A percentile compares a stretch with the other conserved stretches of the same genome.
phyloP scores from a whole-genome alignment of 805 yeast genomes.

The Candida yuanshanica region DNA sequence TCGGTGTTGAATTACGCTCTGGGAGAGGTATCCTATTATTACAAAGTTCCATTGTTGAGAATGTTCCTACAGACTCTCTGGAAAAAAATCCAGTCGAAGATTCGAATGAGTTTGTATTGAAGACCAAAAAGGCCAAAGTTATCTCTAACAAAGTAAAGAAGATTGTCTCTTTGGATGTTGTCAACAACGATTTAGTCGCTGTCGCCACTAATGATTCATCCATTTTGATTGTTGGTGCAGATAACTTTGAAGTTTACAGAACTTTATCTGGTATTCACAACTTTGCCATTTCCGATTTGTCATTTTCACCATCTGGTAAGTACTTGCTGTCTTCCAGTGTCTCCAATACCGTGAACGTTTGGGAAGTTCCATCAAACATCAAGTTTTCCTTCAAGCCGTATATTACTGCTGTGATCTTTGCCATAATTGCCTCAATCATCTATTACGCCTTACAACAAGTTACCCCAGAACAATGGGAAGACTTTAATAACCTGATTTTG shows the following conservation, averaged over 20 bases:
- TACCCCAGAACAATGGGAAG: slow-evolving; percentile 13
- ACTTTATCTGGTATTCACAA: slow-evolving; percentile 60
- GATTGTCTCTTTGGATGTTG: slow-evolving; percentile 47
- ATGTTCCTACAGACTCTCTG: neutral
- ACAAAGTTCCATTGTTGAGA: slow-evolving; percentile 18
- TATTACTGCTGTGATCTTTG: slow-evolving; percentile 7
- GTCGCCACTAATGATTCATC: slow-evolving; percentile 55
- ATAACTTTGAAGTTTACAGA: slow-evolving; percentile 46
- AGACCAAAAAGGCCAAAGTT: slow-evolving; percentile 34
- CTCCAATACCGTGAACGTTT: slow-evolving; percentile 63
- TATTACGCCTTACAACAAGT: slow-evolving; percentile 9
- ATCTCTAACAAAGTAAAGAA: slow-evolving; percentile 47
- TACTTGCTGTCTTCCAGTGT: slow-evolving; percentile 71
- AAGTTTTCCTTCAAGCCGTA: slow-evolving; percentile 8
- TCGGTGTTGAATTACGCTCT: slow-evolving; percentile 39
- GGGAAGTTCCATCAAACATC: slow-evolving; percentile 49
- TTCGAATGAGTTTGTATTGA: slow-evolving; percentile 6
- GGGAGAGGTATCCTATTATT: slow-evolving; percentile 35
- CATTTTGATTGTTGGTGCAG: slow-evolving; percentile 46
- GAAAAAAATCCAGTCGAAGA: neutral
- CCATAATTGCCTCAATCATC: slow-evolving; percentile 4
- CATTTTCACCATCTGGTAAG: slow-evolving; percentile 63
- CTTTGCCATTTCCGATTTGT: slow-evolving; percentile 71
- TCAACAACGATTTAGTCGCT: slow-evolving; percentile 31
- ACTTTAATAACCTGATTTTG: slow-evolving; percentile 4